These are phyloP conservation scores for Aristolochia californica DNA, from an alignment of 164 flowering plant species.

Conservation along the genomic window DNA sequence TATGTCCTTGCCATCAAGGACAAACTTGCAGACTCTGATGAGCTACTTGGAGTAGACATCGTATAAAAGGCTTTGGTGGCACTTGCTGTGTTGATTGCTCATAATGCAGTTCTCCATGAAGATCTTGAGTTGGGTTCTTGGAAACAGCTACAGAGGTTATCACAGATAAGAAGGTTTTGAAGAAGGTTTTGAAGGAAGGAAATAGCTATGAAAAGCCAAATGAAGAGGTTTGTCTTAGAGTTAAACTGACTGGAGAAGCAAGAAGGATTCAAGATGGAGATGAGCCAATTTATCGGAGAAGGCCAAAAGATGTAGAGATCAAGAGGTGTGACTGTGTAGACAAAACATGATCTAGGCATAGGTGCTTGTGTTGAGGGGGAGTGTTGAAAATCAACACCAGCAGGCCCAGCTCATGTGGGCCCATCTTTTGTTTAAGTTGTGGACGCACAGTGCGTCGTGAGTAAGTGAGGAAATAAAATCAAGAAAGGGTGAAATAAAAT, in stretches of 20 bases:
- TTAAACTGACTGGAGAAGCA: slow-evolving; percentile 20
- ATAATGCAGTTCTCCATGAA: slow-evolving; percentile 61
- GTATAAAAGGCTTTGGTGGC: slow-evolving; percentile 90
- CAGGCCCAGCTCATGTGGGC: too few relatives aligned
- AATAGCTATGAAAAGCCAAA: slow-evolving; percentile 87
- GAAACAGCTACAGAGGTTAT: slow-evolving; percentile 80
- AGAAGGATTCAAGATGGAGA: too few relatives aligned
- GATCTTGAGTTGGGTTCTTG: slow-evolving; percentile 74
- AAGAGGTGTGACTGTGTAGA: too few relatives aligned
- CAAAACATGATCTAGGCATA: too few relatives aligned
- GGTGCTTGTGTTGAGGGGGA: too few relatives aligned
- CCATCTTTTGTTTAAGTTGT: too few relatives aligned
- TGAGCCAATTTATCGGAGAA: too few relatives aligned
- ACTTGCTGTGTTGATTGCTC: slow-evolving; percentile 89
- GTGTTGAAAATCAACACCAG: too few relatives aligned
- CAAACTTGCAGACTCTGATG: slow-evolving; percentile 73
- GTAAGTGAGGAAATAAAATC: too few relatives aligned
- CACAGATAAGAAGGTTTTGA: slow-evolving; percentile 72
- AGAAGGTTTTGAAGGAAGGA: slow-evolving; percentile 84
- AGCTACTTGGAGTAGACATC: slow-evolving; percentile 82
- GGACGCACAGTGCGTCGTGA: too few relatives aligned
- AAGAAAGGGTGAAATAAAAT: too few relatives aligned
- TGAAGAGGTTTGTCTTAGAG: slow-evolving; percentile 64
- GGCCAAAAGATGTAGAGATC: too few relatives aligned
- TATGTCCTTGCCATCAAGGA: slow-evolving; percentile 75